Evolutionary conservation across 2,329 filamentous ascomycete genomes (phyloP).

Genomic region (Neofusicoccum kwambonambiense): DNA sequence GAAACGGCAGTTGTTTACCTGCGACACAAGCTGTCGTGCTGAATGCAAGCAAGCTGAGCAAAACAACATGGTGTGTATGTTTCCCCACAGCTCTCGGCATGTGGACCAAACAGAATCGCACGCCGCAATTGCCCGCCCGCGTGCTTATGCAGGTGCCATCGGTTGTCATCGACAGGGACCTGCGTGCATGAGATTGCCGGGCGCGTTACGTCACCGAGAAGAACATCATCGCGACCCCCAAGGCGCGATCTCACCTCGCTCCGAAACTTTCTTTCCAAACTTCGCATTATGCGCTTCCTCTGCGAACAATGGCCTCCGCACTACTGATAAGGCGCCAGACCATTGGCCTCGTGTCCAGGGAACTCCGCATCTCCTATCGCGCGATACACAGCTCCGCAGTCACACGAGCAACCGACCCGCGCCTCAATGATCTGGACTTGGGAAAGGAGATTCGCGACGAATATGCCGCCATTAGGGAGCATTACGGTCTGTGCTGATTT

Average conservation of each 20-base stretch:
- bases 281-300: neutral
- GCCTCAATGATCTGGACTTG: slow-evolving; percentile 50
- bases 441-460: slow-evolving; percentile 59
- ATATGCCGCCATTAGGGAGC: slow-evolving; percentile 57
- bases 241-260: neutral
- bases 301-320: neutral
- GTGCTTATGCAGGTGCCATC: neutral
- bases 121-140: neutral
- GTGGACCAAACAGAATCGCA: neutral
- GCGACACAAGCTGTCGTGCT: neutral
- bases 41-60: neutral
- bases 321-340: neutral
- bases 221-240: neutral
- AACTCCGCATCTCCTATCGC: slow-evolving; percentile 24
- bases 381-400: slow-evolving; percentile 26
- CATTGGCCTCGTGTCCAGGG: neutral
- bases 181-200: neutral
- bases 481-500: slow-evolving; percentile 49
- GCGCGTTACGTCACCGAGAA: slow-evolving; percentile 7
- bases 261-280: neutral
- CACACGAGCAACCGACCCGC: slow-evolving; percentile 44
- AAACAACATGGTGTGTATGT: neutral
- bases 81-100: neutral
- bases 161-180: neutral
- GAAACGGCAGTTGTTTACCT: slow-evolving; percentile 5